These are phyloP conservation scores for Malus sylvestris DNA, from an alignment of 306 rosid species.

Conservation along the genomic window DNA sequence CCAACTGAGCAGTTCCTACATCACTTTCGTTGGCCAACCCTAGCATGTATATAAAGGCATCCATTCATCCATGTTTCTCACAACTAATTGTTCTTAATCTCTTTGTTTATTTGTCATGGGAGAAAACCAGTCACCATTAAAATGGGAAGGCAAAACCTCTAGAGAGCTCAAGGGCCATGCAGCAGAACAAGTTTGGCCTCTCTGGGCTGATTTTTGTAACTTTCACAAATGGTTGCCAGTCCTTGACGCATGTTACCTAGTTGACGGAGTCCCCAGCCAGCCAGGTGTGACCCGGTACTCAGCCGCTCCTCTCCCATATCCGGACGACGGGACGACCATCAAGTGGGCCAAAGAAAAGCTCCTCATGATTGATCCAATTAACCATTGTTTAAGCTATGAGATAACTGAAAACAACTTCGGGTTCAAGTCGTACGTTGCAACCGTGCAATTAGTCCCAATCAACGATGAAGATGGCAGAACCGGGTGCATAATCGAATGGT, in stretches of 20 bases:
- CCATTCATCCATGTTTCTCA: too few species aligned
- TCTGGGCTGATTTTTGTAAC: constrained; percentile 53
- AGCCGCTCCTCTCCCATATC: background rate
- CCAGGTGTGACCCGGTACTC: constrained; percentile 51
- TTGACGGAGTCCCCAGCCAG: constrained; percentile 48
- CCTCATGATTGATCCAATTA: constrained; percentile 30
- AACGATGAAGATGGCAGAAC: background rate
- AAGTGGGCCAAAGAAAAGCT: constrained; percentile 60
- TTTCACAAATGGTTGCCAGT: constrained; percentile 43
- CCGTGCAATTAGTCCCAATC: constrained; percentile 11
- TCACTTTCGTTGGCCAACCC: too few species aligned
- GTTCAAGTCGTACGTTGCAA: constrained; percentile 32
- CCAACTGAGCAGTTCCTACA: too few species aligned
- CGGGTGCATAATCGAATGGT: constrained; percentile 47
- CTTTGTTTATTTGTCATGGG: background rate
- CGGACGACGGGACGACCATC: background rate
- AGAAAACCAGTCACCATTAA: background rate
- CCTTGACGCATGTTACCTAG: constrained; percentile 37
- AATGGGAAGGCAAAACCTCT: constrained; percentile 28
- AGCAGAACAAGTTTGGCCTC: constrained; percentile 24
- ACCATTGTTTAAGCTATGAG: constrained; percentile 28
- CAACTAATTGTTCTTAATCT: too few species aligned
- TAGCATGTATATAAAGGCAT: background rate
- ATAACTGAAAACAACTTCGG: constrained; percentile 48
- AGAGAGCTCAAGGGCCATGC: constrained; percentile 3